Conservation (phyloP, 2,329 filamentous ascomycete genomes). For the Dactylella cylindrospora region DNA sequence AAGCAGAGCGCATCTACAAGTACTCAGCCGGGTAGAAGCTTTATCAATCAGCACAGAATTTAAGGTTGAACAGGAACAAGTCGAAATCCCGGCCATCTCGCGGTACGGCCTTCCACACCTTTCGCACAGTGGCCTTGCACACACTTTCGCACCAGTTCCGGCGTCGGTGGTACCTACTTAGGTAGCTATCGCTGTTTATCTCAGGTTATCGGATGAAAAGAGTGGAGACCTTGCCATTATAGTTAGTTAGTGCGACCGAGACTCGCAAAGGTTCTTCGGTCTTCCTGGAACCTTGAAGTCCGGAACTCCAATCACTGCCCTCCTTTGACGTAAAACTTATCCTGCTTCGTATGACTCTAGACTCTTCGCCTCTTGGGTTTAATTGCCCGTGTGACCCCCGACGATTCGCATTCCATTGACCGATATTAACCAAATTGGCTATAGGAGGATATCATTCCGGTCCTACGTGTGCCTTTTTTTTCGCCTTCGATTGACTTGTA, state of each 20-base stretch:
- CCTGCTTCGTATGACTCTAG: constrained; percentile 1
- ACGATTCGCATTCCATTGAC: too few species aligned
- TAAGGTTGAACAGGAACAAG: too few species aligned
- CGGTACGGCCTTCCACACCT: too few species aligned
- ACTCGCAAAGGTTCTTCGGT: neutral
- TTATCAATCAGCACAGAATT: too few species aligned
- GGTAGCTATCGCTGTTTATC: constrained; percentile 3
- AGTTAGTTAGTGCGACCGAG: neutral
- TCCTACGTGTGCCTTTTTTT: neutral
- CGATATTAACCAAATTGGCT: too few species aligned
- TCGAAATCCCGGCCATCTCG: too few species aligned
- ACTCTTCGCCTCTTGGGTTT: constrained; percentile 14
- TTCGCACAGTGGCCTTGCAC: too few species aligned
- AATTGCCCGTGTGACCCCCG: constrained; percentile 38
- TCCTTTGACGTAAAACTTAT: neutral
- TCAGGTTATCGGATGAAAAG: constrained; percentile 40
- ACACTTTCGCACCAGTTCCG: constrained; percentile 24
- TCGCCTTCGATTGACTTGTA: constrained; percentile 1
- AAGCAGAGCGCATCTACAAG: too few species aligned
- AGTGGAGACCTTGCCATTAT: constrained; percentile 7
- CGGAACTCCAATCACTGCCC: constrained; percentile 2
- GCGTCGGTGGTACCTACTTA: constrained; percentile 18
- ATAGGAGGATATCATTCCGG: too few species aligned
- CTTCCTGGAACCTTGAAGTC: too few species aligned
- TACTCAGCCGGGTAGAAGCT: too few species aligned